Percentiles rank a stretch among this genome's conserved stretches.
Conservation (phyloP, 331 rosid species). For the Spiraea crenata region DNA sequence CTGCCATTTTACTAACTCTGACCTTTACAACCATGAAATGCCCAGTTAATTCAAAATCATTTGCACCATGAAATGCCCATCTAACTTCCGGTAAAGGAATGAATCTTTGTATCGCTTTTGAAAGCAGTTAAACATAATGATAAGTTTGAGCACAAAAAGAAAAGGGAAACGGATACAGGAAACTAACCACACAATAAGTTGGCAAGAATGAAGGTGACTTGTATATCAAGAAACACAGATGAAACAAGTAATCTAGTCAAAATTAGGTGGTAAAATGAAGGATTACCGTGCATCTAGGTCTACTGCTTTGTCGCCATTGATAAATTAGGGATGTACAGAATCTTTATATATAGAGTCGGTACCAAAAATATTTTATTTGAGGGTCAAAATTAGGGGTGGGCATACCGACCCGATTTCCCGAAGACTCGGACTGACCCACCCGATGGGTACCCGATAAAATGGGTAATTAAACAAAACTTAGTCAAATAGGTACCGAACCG, state of each 20-base stretch:
- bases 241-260: background rate
- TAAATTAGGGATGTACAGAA: too few species aligned
- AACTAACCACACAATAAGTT: background rate
- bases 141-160: too few species aligned
- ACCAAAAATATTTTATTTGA: background rate
- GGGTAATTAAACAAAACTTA: too few species aligned
- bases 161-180: background rate
- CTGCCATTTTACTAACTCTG: slow-evolving; percentile 19
- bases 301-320: too few species aligned
- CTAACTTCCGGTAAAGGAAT: too few species aligned
- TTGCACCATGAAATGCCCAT: too few species aligned
- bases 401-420: too few species aligned
- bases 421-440: too few species aligned
- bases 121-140: background rate
- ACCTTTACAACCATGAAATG: background rate
- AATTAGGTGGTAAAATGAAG: slow-evolving; percentile 17
- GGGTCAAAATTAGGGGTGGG: background rate
- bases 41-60: background rate
- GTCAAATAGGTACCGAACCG: too few species aligned
- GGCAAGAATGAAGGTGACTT: background rate
- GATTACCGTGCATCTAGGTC: slow-evolving; percentile 14
- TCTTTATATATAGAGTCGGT: background rate
- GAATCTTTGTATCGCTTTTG: too few species aligned
- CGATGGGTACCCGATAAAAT: too few species aligned
- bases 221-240: background rate